A percentile compares a stretch with the other conserved stretches of the same genome.
phyloP scores from a whole-genome alignment of 495 filamentous ascomycete species.

The Daldinia concentrica region DNA sequence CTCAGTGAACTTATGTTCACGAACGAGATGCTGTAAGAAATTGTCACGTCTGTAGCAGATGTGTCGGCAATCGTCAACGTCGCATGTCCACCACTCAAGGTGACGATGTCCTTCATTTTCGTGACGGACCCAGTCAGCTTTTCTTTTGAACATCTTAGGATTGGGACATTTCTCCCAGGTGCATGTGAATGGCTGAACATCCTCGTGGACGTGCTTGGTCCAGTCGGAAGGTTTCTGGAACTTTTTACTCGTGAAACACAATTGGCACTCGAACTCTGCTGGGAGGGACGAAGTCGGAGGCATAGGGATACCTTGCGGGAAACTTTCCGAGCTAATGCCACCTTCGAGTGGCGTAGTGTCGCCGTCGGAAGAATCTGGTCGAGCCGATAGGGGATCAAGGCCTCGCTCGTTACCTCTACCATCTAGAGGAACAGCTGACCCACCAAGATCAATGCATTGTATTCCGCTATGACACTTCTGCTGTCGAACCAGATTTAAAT shows the following conservation, averaged over 20 bases:
- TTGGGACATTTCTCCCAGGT: slow-evolving; percentile 87
- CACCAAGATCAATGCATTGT: slow-evolving; percentile 73
- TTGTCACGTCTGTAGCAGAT: slow-evolving; percentile 93
- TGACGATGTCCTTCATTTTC: slow-evolving; percentile 94
- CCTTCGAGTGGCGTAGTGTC: slow-evolving; percentile 72
- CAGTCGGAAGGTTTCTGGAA: slow-evolving; percentile 96
- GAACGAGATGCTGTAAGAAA: slow-evolving; percentile 92
- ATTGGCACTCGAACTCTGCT: slow-evolving; percentile 89
- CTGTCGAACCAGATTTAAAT: slow-evolving; percentile 64
- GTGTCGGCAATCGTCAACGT: slow-evolving; percentile 81
- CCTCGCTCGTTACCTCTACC: slow-evolving; percentile 51
- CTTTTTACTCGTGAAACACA: slow-evolving; percentile 90
- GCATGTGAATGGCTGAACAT: slow-evolving; percentile 94
- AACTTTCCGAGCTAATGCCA: slow-evolving; percentile 70
- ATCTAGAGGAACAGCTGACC: slow-evolving; percentile 57
- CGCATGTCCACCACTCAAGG: slow-evolving; percentile 92
- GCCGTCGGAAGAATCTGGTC: slow-evolving; percentile 68
- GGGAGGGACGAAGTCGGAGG: slow-evolving; percentile 83
- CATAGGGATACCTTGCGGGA: slow-evolving; percentile 82
- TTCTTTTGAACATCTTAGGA: slow-evolving; percentile 95
- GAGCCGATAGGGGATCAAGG: slow-evolving; percentile 51
- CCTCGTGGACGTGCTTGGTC: slow-evolving; percentile 98
- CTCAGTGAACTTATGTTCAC: slow-evolving; percentile 89
- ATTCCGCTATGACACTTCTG: slow-evolving; percentile 66
- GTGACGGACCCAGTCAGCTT: slow-evolving; percentile 97